phyloP scores from a whole-genome alignment of 352 stramenopile species.

The Globisporangium yorkense region DNA sequence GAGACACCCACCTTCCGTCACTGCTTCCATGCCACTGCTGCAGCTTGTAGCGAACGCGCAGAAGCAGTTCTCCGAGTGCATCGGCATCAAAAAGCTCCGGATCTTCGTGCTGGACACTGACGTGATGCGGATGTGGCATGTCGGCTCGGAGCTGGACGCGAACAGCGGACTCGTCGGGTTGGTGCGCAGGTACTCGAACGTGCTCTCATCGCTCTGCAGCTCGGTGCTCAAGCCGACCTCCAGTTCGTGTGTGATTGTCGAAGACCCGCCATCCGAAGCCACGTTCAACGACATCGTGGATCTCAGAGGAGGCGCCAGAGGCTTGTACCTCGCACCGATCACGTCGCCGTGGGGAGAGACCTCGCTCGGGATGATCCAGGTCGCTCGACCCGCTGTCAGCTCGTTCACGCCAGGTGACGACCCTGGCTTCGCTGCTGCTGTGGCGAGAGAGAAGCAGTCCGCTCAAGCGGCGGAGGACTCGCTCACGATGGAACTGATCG shows the following conservation, averaged over 20 bases:
- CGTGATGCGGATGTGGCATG: conserved; percentile 46
- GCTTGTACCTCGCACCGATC: conserved; percentile 56
- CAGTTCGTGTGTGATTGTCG: conserved; percentile 19
- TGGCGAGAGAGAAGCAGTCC: conserved; percentile 30
- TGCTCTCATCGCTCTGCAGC: conserved; percentile 51
- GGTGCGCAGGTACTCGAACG: conserved; percentile 56
- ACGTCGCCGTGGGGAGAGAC: conserved; percentile 36
- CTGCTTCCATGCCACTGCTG: conserved; percentile 22
- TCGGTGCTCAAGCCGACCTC: conserved; percentile 19
- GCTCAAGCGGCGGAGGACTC: conserved; percentile 45
- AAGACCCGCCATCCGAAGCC: conserved; percentile 40
- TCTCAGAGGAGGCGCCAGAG: conserved; percentile 42
- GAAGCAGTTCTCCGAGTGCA: conserved; percentile 45
- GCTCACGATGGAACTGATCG: conserved; percentile 49
- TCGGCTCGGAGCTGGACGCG: conserved; percentile 20
- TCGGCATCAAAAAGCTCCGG: conserved; percentile 59
- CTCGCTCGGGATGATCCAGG: conserved; percentile 62
- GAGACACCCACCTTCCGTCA: neutral
- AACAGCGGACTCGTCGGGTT: conserved; percentile 14
- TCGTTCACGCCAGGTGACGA: conserved; percentile 6
- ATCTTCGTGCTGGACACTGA: conserved; percentile 58
- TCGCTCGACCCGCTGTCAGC: conserved; percentile 34
- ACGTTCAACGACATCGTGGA: conserved; percentile 73
- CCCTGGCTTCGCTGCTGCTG: conserved; percentile 10
- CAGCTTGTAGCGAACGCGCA: conserved; percentile 50